These are phyloP conservation scores for Trichosporon sp. DNA, from an alignment of 1,284 basidiomycete genomes.

Conservation along the genomic window DNA sequence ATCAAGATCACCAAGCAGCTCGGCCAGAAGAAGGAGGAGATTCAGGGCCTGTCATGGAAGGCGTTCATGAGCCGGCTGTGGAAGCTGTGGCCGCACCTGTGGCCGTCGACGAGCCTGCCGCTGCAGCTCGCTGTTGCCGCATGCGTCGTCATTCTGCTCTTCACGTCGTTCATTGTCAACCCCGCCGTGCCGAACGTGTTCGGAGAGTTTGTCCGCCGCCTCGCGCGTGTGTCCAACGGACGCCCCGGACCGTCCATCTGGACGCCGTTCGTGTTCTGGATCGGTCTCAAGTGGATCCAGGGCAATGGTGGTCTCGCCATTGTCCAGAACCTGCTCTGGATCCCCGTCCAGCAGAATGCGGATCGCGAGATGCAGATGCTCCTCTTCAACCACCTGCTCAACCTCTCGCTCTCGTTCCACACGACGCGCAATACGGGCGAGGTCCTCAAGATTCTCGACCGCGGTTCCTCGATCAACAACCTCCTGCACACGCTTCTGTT, in stretches of 20 bases:
- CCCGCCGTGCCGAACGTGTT: slow-evolving; percentile 43
- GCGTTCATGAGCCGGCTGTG: slow-evolving; percentile 43
- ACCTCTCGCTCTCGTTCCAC: slow-evolving; percentile 89
- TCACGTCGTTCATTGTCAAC: slow-evolving; percentile 34
- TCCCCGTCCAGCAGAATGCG: slow-evolving; percentile 90
- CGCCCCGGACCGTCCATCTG: slow-evolving; percentile 30
- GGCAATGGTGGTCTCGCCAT: slow-evolving; percentile 70
- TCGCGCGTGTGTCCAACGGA: slow-evolving; percentile 34
- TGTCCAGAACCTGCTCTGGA: slow-evolving; percentile 92
- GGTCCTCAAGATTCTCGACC: slow-evolving; percentile 92
- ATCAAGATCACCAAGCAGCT: slow-evolving; percentile 49
- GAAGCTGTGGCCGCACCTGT: slow-evolving; percentile 46
- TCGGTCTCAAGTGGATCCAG: slow-evolving; percentile 39
- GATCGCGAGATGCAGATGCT: slow-evolving; percentile 88
- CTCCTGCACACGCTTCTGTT: slow-evolving; percentile 89
- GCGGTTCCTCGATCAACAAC: slow-evolving; percentile 98
- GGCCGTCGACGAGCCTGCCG: slow-evolving; percentile 48
- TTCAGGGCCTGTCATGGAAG: slow-evolving; percentile 36
- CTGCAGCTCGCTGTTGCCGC: slow-evolving; percentile 44
- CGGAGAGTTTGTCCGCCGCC: slow-evolving; percentile 43
- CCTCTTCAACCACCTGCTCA: slow-evolving; percentile 89
- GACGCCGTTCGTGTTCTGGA: slow-evolving; percentile 44
- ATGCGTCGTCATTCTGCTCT: slow-evolving; percentile 39
- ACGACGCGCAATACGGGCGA: slow-evolving; percentile 95
- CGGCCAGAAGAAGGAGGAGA: slow-evolving; percentile 44